These are phyloP conservation scores for Betula pendula DNA, from an alignment of 306 rosid species.

Conservation along the genomic window DNA sequence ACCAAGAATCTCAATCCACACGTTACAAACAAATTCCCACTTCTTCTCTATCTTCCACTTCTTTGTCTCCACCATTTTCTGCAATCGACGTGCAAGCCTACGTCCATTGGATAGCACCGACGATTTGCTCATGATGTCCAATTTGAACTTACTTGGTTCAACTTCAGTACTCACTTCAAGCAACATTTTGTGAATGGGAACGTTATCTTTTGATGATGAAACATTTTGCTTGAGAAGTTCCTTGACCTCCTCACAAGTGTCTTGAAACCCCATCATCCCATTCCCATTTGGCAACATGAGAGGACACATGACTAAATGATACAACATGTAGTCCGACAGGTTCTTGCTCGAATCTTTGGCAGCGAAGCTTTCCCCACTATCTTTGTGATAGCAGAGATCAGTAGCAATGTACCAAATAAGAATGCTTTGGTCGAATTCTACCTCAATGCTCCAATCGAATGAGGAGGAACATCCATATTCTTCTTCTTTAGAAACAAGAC, in stretches of 20 bases:
- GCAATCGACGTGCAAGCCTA: conserved; percentile 8
- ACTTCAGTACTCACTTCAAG: background rate
- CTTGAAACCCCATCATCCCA: background rate
- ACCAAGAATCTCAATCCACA: conserved; percentile 16
- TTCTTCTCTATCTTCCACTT: background rate
- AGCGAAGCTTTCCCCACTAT: background rate
- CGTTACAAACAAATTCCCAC: conserved; percentile 10
- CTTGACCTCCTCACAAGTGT: conserved; percentile 7
- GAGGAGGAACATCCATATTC: background rate
- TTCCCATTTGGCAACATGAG: conserved; percentile 8
- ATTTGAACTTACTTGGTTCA: background rate
- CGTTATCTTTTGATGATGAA: background rate
- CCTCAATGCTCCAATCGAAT: background rate
- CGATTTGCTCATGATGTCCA: background rate
- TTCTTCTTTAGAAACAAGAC: background rate
- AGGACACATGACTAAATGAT: conserved; percentile 5
- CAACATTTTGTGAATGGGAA: background rate
- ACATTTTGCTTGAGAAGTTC: background rate
- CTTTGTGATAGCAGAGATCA: background rate
- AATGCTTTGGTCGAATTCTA: background rate
- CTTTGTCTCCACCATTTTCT: background rate
- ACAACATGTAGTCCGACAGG: conserved; percentile 3
- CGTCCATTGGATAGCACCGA: conserved; percentile 5
- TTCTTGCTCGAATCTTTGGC: too few species aligned
- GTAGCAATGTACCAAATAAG: background rate